Evolutionary conservation across 179 eudicot genomes (phyloP).

Genomic region (Beta corolliflora): DNA sequence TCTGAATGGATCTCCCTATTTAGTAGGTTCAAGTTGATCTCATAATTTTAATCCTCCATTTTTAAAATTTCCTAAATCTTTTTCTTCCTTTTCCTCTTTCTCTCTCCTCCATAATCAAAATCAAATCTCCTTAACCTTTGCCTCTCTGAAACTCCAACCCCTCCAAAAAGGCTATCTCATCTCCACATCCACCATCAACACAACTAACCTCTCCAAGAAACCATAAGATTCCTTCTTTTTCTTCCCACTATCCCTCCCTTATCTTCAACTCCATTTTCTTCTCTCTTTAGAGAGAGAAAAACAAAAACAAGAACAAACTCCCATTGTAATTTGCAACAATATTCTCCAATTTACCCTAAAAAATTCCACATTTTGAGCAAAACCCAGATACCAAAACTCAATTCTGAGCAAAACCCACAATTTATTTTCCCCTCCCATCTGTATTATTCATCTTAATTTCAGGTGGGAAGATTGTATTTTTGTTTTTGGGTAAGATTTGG

Average conservation of each 20-base stretch:
- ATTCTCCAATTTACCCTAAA: not conserved
- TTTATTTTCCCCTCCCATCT: slow-evolving; percentile 2
- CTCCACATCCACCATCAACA: slow-evolving; percentile 19
- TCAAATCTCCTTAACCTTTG: slow-evolving; percentile 23
- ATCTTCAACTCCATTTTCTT: slow-evolving; percentile 28
- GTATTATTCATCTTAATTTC: not conserved
- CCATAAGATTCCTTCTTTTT: slow-evolving; percentile 39
- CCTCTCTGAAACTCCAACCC: slow-evolving; percentile 26
- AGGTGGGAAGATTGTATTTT: not conserved
- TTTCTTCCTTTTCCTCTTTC: not conserved
- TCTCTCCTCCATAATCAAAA: slow-evolving; percentile 32
- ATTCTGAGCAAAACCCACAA: slow-evolving; percentile 33
- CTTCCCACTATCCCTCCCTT: not conserved
- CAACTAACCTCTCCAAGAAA: slow-evolving; percentile 37
- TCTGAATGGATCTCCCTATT: slow-evolving; percentile 32
- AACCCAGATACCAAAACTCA: slow-evolving; percentile 37
- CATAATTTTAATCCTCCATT: not conserved
- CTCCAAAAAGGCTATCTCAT: not conserved
- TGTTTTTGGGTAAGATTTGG: not conserved
- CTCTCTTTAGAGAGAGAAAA: not conserved
- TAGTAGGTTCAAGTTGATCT: slow-evolving; percentile 21
- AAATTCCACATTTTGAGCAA: slow-evolving; percentile 35
- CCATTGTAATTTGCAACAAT: not conserved
- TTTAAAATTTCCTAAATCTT: not conserved
- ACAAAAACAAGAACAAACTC: not conserved